Evolutionary conservation across 768 basidiomycete genomes (phyloP).

Genomic region (Rhodotorula paludigena): DNA sequence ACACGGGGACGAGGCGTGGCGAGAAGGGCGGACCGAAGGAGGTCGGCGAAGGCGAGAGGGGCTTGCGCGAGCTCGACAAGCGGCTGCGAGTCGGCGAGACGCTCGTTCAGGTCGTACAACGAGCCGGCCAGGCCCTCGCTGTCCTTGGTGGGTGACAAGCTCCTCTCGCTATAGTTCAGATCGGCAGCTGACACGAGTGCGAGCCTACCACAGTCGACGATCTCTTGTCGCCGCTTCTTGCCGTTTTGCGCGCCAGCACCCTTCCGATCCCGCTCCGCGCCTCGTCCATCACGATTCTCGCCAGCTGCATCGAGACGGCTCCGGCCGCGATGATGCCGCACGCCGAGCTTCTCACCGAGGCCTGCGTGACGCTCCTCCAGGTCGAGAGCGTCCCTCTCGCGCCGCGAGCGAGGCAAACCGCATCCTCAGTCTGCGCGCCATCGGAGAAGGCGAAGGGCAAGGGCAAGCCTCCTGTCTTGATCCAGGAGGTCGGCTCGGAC

Average conservation of each 20-base stretch:
- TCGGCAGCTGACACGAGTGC: too few species aligned
- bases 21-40: conserved; percentile 48
- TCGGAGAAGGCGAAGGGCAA: neutral
- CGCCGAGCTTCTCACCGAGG: conserved; percentile 58
- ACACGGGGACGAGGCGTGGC: conserved; percentile 53
- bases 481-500: conserved; percentile 15
- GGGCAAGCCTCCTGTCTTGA: conserved; percentile 55
- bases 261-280: conserved; percentile 69
- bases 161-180: too few species aligned
- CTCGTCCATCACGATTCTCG: conserved; percentile 65
- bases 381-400: conserved; percentile 44
- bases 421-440: neutral
- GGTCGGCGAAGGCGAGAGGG: conserved; percentile 50
- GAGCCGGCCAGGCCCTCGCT: conserved; percentile 65
- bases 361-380: conserved; percentile 68
- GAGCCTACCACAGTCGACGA: conserved; percentile 61
- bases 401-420: neutral
- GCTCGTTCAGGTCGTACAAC: conserved; percentile 66
- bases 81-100: conserved; percentile 80
- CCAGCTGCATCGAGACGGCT: conserved; percentile 63
- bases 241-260: conserved; percentile 57
- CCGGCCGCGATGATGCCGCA: conserved; percentile 63
- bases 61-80: conserved; percentile 61
- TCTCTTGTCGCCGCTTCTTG: conserved; percentile 67
- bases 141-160: conserved; percentile 58